Evolutionary conservation across 2,329 filamentous ascomycete genomes (phyloP).

Genomic region (Aspergillus oerlinghausenensis): DNA sequence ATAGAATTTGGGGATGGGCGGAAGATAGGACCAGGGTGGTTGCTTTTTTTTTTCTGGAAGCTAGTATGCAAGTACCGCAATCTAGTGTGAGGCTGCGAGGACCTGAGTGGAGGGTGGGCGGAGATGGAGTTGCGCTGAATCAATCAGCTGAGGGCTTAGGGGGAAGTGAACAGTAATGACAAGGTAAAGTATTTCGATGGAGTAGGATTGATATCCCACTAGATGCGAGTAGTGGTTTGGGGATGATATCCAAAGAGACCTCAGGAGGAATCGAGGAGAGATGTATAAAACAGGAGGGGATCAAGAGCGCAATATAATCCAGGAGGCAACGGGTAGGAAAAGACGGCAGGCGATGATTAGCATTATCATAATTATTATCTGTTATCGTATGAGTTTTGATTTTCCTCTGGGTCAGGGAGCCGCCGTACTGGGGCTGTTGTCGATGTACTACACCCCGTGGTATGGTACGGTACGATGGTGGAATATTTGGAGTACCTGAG

Average conservation of each 20-base stretch:
- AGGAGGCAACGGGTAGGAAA: background rate
- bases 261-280: background rate
- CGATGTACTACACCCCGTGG: constrained; percentile 5
- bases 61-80: constrained; percentile 21
- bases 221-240: background rate
- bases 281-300: background rate
- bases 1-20: constrained; percentile 7
- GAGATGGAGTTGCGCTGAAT: constrained; percentile 18
- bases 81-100: constrained; percentile 14
- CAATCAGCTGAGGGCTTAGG: constrained; percentile 23
- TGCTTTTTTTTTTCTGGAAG: constrained; percentile 1
- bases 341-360: constrained; percentile 9
- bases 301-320: background rate
- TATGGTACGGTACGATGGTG: constrained; percentile 14
- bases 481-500: background rate
- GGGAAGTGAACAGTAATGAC: constrained; percentile 11
- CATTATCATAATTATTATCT: constrained; percentile 16
- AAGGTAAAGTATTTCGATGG: background rate
- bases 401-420: constrained; percentile 13
- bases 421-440: constrained; percentile 13
- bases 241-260: background rate
- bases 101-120: constrained; percentile 5
- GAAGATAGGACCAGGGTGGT: constrained; percentile 13
- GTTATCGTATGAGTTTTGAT: constrained; percentile 11
- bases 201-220: background rate